Evolutionary conservation across 192 early-diverging fungal species (phyloP).

Genomic region (Coemansia sp.): DNA sequence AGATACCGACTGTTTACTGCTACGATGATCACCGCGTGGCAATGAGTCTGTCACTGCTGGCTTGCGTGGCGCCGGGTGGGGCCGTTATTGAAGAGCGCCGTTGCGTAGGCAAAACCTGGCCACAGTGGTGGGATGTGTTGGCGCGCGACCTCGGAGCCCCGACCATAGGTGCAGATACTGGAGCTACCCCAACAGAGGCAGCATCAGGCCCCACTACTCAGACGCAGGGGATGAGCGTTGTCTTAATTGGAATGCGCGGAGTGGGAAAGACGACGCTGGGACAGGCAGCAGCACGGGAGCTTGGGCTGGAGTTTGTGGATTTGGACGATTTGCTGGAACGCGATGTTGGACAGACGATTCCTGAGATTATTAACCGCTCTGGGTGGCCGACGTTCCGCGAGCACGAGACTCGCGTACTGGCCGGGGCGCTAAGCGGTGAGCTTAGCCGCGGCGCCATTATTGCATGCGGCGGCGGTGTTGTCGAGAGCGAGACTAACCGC

Average conservation of each 20-base stretch:
- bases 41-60: conserved; percentile 91
- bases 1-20: conserved; percentile 73
- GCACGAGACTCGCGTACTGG: conserved; percentile 72
- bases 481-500: conserved; percentile 78
- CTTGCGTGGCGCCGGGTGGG: conserved; percentile 69
- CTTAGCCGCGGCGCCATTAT: conserved; percentile 68
- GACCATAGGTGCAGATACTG: conserved; percentile 31
- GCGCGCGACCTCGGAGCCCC: conserved; percentile 73
- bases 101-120: conserved; percentile 99
- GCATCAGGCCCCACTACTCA: not conserved
- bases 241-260: conserved; percentile 99
- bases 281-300: conserved; percentile 61
- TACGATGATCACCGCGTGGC: conserved; percentile 98
- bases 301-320: conserved; percentile 81
- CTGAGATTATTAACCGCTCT: conserved; percentile 69
- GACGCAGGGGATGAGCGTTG: conserved; percentile 51
- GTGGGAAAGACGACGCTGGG: conserved; percentile 93
- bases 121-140: conserved; percentile 96
- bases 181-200: not conserved
- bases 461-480: conserved; percentile 93
- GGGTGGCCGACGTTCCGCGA: conserved; percentile 89
- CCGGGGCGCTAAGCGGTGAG: conserved; percentile 56
- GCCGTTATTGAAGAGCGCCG: conserved; percentile 87
- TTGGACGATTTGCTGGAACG: conserved; percentile 83
- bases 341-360: conserved; percentile 69